Base-by-base conservation (phyloP, 208 protist genomes). In the Crithidia acanthocephali region DNA sequence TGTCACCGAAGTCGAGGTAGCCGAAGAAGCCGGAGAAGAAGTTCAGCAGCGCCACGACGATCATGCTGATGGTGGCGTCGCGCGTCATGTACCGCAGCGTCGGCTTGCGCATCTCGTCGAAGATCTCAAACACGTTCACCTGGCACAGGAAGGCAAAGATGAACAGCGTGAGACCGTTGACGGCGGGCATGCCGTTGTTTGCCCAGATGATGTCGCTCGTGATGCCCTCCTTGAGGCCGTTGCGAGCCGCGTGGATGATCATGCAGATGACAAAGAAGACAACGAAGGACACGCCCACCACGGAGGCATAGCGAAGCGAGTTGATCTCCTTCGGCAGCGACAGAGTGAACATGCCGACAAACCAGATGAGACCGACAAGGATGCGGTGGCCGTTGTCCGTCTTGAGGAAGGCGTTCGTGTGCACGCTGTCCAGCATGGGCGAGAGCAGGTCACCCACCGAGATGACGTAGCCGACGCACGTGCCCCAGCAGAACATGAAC, bases 271-370 rank as follows among this genome's bases (percentile, higher is more conserved):
- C 87, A 55, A 96, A 94, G 71, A 81, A 93, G 50, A 93, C 30
- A 32, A 95, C 87, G 64, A 81, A 90, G 30, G 67, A 63, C 20
- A 95, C 86, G n/a, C 86, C 91, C 13, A 94, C 20, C 30, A 89
- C 56, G n/a, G 87, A 93, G 35, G 79, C 79, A 68, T 92, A 95
- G 20, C 91, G 88, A 20, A 96, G 82, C 23, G 91, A 91, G 79
- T 95, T 96, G 74, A 96, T 93, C 65, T 90, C 62, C 86, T 94
- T 93, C 35, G 88, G 88, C 45, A 94, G 78, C 25, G 86, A 93
- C 64, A 94, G 65, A 23, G 91, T 77, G 30, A 92, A 70, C 90
- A 93, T 91, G 55, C 66, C 79, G 11, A 81, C 79, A 23, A 89
- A 28, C 83, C 86, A 95, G 30, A 91, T 70, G 18, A 85, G 74